Conservation (phyloP, 345 rosid genomes). For the Hevea brasiliensis region DNA sequence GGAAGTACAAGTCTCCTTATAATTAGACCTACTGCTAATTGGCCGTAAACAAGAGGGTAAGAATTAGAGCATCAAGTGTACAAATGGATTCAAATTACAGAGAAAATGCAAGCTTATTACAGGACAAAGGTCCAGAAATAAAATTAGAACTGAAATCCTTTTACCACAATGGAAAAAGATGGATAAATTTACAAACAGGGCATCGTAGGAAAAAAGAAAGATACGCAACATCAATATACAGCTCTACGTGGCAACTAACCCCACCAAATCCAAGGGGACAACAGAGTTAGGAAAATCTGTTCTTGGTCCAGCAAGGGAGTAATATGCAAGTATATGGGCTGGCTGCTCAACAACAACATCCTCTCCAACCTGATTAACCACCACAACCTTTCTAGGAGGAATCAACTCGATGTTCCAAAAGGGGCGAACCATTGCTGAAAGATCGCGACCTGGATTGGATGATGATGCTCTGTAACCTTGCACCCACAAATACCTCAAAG, state of each 20-base stretch:
- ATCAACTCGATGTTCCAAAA: constrained; percentile 95
- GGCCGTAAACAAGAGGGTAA: constrained; percentile 1
- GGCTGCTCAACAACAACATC: constrained; percentile 51
- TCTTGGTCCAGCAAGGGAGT: constrained; percentile 90
- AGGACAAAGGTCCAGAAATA: constrained; percentile 18
- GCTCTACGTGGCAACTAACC: constrained; percentile 26
- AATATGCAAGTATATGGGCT: constrained; percentile 87
- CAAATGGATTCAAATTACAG: constrained; percentile 30
- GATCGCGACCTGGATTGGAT: constrained; percentile 43
- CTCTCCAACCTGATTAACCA: constrained; percentile 34
- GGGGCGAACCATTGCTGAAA: constrained; percentile 79
- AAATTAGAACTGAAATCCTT: constrained; percentile 26
- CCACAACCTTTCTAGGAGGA: constrained; percentile 46
- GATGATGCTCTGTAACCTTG: constrained; percentile 76
- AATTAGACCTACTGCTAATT: neutral
- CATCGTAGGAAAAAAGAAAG: constrained; percentile 4
- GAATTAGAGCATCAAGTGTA: constrained; percentile 9
- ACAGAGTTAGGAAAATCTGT: constrained; percentile 77
- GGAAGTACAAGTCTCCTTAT: constrained; percentile 8
- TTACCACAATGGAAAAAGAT: constrained; percentile 13
- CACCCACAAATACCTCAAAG: constrained; percentile 93
- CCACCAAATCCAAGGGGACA: constrained; percentile 42
- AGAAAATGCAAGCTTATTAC: constrained; percentile 36
- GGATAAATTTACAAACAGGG: constrained; percentile 32
- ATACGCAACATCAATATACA: constrained; percentile 36